These are phyloP conservation scores for Amaranthus cruentus DNA, from an alignment of 148 eudicot species.

Conservation along the genomic window DNA sequence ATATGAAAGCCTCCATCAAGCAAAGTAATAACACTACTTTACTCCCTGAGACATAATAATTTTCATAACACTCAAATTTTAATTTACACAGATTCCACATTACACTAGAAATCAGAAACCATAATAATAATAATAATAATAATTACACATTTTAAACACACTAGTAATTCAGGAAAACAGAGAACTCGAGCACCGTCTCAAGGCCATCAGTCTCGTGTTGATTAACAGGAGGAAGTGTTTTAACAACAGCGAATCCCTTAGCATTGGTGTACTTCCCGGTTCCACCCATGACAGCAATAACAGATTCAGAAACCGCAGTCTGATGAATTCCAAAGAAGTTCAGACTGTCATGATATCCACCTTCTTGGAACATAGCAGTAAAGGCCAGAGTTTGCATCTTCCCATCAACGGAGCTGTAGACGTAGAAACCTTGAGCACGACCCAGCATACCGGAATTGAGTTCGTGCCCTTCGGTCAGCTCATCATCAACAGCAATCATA, in stretches of 20 bases:
- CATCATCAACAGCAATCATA: conserved; percentile 68
- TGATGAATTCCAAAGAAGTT: conserved; percentile 67
- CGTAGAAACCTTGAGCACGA: conserved; percentile 65
- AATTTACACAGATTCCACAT: conserved; percentile 1
- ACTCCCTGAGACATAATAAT: background rate
- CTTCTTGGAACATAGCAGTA: conserved; percentile 60
- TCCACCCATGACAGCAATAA: conserved; percentile 64
- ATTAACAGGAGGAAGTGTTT: conserved; percentile 38
- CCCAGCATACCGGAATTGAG: conserved; percentile 57
- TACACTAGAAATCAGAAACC: background rate
- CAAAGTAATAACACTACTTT: conserved; percentile 9
- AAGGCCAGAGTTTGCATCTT: conserved; percentile 65
- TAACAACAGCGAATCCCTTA: conserved; percentile 50
- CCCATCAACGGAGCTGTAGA: conserved; percentile 65
- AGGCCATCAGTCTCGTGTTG: conserved; percentile 64
- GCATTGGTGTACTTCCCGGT: conserved; percentile 69
- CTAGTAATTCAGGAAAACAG: conserved; percentile 52
- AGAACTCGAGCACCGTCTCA: conserved; percentile 66
- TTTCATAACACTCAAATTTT: conserved; percentile 13
- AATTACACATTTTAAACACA: conserved; percentile 7
- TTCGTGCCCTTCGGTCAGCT: conserved; percentile 63
- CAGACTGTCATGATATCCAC: conserved; percentile 52
- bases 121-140: background rate
- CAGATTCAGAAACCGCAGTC: conserved; percentile 47
- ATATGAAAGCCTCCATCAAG: background rate